Conservation (phyloP, 768 basidiomycete genomes). For the Lentinula detonsa region DNA sequence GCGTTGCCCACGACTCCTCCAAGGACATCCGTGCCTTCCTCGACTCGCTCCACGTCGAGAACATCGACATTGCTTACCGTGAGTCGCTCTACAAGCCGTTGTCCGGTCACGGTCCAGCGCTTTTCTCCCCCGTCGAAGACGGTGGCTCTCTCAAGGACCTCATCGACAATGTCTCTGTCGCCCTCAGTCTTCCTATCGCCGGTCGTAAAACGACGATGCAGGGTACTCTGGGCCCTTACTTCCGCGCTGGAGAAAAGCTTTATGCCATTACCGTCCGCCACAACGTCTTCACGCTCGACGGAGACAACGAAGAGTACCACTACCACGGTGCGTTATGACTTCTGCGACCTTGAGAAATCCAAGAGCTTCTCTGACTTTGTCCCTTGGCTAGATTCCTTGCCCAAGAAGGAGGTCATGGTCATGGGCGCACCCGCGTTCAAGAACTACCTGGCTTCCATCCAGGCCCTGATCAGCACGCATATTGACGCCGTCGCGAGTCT, state of each 20-base stretch:
- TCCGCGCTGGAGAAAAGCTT: constrained; percentile 21
- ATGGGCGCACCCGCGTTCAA: constrained; percentile 26
- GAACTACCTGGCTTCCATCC: constrained; percentile 22
- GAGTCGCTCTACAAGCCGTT: constrained; percentile 14
- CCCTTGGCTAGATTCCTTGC: constrained; percentile 18
- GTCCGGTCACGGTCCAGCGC: constrained; percentile 16
- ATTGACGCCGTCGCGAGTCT: constrained; percentile 8
- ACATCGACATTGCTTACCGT: constrained; percentile 23
- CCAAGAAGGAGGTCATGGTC: constrained; percentile 23
- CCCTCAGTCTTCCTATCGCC: constrained; percentile 30
- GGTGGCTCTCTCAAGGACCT: constrained; percentile 23
- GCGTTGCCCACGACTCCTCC: constrained; percentile 17
- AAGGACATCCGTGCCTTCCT: constrained; percentile 20
- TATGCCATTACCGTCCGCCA: constrained; percentile 29
- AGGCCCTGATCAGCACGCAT: constrained; percentile 16
- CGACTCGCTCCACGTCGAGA: constrained; percentile 17
- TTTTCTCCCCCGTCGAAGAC: constrained; percentile 23
- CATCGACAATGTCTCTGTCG: constrained; percentile 28
- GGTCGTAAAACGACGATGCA: constrained; percentile 20
- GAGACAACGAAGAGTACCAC: constrained; percentile 19
- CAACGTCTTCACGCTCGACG: constrained; percentile 17
- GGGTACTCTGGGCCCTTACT: constrained; percentile 33
- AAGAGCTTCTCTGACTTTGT: constrained; percentile 4
- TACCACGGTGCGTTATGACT: constrained; percentile 21
- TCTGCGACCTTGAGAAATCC: too few species aligned